phyloP scores from a whole-genome alignment of 1,139 yeast species.

The Pichia terricola region DNA sequence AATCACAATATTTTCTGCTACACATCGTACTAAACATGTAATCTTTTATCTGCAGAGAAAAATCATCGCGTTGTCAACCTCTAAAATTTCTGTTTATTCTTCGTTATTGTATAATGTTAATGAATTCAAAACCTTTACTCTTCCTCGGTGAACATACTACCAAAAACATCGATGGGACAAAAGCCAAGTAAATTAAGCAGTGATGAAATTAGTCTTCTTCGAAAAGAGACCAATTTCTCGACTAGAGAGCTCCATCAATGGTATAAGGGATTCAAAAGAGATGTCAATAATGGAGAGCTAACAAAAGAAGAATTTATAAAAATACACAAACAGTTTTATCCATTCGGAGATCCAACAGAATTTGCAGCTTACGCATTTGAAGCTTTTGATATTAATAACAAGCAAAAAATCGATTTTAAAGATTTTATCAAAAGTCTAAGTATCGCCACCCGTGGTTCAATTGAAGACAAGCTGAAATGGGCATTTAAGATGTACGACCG shows the following conservation, averaged over 20 bases:
- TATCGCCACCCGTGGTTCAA: slow-evolving; percentile 78
- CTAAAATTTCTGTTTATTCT: too few relatives aligned
- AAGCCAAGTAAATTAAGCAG: slow-evolving; percentile 87
- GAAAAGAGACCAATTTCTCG: slow-evolving; percentile 84
- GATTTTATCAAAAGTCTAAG: slow-evolving; percentile 87
- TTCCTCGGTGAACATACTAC: background rate
- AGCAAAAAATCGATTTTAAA: slow-evolving; percentile 80
- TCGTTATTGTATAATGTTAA: too few relatives aligned
- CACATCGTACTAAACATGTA: too few relatives aligned
- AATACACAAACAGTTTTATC: slow-evolving; percentile 93
- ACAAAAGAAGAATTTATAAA: slow-evolving; percentile 82
- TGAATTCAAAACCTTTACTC: too few relatives aligned
- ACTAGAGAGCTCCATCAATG: slow-evolving; percentile 93
- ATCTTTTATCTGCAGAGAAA: too few relatives aligned
- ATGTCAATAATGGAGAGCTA: slow-evolving; percentile 87
- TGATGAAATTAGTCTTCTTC: slow-evolving; percentile 78
- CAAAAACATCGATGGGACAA: slow-evolving; percentile 61
- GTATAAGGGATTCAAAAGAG: slow-evolving; percentile 92
- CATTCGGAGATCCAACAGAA: slow-evolving; percentile 93
- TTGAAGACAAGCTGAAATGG: slow-evolving; percentile 81
- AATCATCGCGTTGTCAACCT: too few relatives aligned
- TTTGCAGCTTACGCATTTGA: slow-evolving; percentile 83
- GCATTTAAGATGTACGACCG: slow-evolving; percentile 83
- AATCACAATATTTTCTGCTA: too few relatives aligned
- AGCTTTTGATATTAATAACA: slow-evolving; percentile 77